Evolutionary conservation across 2,329 filamentous ascomycete genomes (phyloP), one percentile per base, ranked within the genome.

Genomic region (Sporothrix mexicana): DNA sequence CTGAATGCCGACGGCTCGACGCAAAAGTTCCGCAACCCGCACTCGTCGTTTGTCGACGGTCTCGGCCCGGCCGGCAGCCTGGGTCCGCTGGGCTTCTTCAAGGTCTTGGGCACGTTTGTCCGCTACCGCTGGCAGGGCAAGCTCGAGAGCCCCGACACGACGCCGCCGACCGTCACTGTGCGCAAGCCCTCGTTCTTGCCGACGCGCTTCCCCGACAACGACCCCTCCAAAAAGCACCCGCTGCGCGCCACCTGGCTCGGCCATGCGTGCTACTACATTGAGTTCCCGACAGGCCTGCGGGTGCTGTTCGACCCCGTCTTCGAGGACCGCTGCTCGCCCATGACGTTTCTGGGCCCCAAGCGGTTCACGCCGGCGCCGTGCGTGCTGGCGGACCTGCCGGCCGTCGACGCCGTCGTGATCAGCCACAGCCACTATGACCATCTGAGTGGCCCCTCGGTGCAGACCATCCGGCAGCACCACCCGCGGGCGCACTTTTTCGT

Each of bases 261-360:
- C 49, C 95, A 98, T 81, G 95, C 95, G 3, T 97, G 94, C 84
- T 97, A 94, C 84, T 95, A 93, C 78, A 89, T 97, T 77, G 95
- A 98, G 81, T 98, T 95, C 78, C 94, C 94, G 1, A 87, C 88
- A 15, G 95, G 95, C 0, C 85, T 98, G 70, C 90, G 95, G 71
- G 93, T 97, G 3, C 88, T 98, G 3, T 98, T 97, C 80, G 95
- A 98, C 79, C 95, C 95, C 1, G 95, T 98, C 47, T 97, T 98
- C 76, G 93, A 95, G 80, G 90, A 94, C 75, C 90, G 93, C 77
- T 98, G 95, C 83, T 91, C 91, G 43, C 95, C 95, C 0, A 85
- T 95, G 76, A 47, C 85, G 51, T 90, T 90, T 76, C 78, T 92
- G 72, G 90, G 90, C 0, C 92, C 95, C 1, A 93, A 92, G 82